Percentiles rank a stretch among this genome's conserved stretches.
These are phyloP conservation scores for Neophaeococcomyces mojaviensis DNA, from an alignment of 2,329 filamentous ascomycete species.

Conservation along the genomic window DNA sequence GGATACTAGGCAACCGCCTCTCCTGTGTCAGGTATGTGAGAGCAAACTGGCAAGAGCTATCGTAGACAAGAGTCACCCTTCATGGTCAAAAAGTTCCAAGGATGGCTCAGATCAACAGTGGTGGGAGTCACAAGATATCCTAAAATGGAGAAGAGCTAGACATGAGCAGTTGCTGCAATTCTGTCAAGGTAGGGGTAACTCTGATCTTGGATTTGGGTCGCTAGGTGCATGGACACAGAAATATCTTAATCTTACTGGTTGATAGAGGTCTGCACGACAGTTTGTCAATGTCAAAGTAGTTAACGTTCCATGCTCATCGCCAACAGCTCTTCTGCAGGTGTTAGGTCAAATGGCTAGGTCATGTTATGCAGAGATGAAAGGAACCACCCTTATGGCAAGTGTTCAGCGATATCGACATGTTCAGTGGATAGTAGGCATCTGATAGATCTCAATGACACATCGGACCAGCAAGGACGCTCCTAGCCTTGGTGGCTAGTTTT, in stretches of 20 bases:
- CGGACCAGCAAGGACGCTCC: too few species aligned
- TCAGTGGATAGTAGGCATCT: too few species aligned
- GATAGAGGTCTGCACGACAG: neutral
- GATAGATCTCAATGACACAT: too few species aligned
- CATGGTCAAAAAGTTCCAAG: neutral
- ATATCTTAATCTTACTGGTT: neutral
- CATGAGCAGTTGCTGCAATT: neutral
- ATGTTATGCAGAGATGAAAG: too few species aligned
- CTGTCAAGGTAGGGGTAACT: neutral
- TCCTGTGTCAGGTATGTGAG: conserved; percentile 54
- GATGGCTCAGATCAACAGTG: neutral
- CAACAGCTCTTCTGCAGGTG: too few species aligned
- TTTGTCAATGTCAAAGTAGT: neutral
- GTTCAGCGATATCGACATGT: too few species aligned
- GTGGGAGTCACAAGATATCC: neutral
- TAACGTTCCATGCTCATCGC: neutral
- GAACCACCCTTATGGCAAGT: too few species aligned
- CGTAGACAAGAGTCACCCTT: neutral
- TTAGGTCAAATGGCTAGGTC: too few species aligned
- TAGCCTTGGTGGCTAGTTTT: too few species aligned
- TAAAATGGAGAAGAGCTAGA: neutral
- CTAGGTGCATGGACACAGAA: neutral
- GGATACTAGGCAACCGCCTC: conserved; percentile 56
- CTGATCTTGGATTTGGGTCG: neutral
- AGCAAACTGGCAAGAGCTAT: conserved; percentile 41